A percentile compares a stretch with the other conserved stretches of the same genome.
phyloP scores from a whole-genome alignment of 1,284 basidiomycete genomes.

The Ceratobasidium sp. region DNA sequence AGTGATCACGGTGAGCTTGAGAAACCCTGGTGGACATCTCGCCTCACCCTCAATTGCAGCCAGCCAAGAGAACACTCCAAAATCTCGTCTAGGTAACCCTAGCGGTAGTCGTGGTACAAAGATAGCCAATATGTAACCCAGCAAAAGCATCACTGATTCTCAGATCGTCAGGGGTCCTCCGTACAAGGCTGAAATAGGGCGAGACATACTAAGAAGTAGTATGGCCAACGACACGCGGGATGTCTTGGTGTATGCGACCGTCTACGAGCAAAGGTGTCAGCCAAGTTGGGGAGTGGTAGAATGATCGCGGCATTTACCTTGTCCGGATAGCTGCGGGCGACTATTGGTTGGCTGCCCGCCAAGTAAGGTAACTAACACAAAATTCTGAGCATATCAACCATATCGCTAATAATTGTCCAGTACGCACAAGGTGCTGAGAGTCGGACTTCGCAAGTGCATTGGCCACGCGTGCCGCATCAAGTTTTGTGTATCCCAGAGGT shows the following conservation, averaged over 20 bases:
- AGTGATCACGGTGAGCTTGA: not conserved
- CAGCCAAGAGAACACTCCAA: constrained; percentile 45
- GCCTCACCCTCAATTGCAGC: constrained; percentile 34
- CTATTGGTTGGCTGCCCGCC: constrained; percentile 26
- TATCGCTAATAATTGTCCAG: not conserved
- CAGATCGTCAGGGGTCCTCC: too few species aligned
- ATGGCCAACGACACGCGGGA: constrained; percentile 31
- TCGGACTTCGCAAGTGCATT: constrained; percentile 32
- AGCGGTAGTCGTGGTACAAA: constrained; percentile 43
- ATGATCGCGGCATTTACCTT: not conserved
- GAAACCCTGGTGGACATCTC: too few species aligned
- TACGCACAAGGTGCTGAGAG: constrained; percentile 38
- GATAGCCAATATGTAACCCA: constrained; percentile 42
- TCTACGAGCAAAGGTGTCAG: not conserved
- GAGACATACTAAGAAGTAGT: constrained; percentile 20
- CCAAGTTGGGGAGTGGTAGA: not conserved
- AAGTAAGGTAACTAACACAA: constrained; percentile 24
- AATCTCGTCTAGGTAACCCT: constrained; percentile 38
- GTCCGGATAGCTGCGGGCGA: constrained; percentile 36
- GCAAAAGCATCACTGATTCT: constrained; percentile 20
- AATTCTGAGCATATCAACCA: not conserved
- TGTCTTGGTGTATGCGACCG: constrained; percentile 38
- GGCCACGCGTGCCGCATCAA: constrained; percentile 33
- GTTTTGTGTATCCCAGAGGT: constrained; percentile 40
- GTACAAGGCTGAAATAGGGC: not conserved